Evolutionary conservation across 2,329 filamentous ascomycete species (phyloP), one percentile per base, ranked within the genome.

Genomic region (Lasiodiplodia theobromae): DNA sequence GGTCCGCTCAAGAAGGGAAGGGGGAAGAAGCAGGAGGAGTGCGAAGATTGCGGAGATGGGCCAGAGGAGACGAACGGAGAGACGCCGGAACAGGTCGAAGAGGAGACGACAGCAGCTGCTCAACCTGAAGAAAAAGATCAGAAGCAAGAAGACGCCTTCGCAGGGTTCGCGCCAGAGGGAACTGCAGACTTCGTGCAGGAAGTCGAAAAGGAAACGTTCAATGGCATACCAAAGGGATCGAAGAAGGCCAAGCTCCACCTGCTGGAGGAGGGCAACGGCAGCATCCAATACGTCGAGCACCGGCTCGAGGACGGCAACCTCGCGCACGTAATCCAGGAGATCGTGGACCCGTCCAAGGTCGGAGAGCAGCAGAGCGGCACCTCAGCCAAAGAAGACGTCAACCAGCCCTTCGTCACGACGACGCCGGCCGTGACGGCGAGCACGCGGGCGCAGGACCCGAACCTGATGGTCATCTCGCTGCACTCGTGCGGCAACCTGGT

Each of bases 401-500:
- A 73, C 4, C 70, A 74, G 58, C 71, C 74, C 47, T 71, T 75
- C 21, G 70, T 73, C 38, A 71, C 77, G n/a, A 70, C 78, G 2
- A 65, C 73, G n/a, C 52, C 70, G 16, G 69, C 77, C 12, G 64
- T 68, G 2, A 63, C 72, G n/a, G 44, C 70, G 18, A 70, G 77
- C 11, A 74, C 77, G 3, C 79, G 78, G 67, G 70, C 77, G 6
- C 68, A 68, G 5, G 70, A 81, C 67, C 74, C 78, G 34, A 78
- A 82, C 85, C 70, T 96, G 47, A 94, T 97, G 90, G 92, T 95
- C 18, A 90, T 98, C 37, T 98, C 96, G 0, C 92, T 99, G 21
- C 96, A 99, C 79, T 98, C 95, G 0, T 99, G 96, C 77, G 96
- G 96, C 34, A 98, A 99, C 73, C 88, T 99, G n/a, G 92, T 96